These are phyloP conservation scores for Prosopis cineraria DNA, from an alignment of 306 rosid species.

Conservation along the genomic window DNA sequence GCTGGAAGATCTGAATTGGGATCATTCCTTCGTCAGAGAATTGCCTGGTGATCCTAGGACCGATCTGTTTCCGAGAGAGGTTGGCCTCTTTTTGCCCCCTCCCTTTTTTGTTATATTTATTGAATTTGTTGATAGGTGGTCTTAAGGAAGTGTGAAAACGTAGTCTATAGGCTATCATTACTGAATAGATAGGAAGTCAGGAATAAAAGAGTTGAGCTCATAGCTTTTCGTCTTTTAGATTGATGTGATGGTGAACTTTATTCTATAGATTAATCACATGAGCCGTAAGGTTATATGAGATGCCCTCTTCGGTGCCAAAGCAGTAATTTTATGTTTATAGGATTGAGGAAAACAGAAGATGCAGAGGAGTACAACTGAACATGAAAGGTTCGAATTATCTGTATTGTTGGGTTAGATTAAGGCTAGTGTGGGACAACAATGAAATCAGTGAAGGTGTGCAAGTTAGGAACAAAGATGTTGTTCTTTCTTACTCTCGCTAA, in stretches of 20 bases:
- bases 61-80: slow-evolving; percentile 83
- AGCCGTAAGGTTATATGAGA: neutral
- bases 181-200: slow-evolving; percentile 1
- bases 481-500: neutral
- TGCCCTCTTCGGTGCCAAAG: neutral
- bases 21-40: slow-evolving; percentile 69
- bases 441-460: neutral
- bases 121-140: neutral
- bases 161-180: neutral
- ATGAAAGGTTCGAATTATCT: neutral
- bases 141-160: neutral
- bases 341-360: neutral
- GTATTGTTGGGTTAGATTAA: neutral
- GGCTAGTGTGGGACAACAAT: neutral
- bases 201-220: neutral
- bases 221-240: neutral
- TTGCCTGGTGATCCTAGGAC: slow-evolving; percentile 82
- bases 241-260: neutral
- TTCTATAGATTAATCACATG: neutral
- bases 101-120: neutral
- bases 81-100: neutral
- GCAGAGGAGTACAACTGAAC: neutral
- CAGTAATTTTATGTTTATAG: neutral
- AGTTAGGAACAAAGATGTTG: neutral
- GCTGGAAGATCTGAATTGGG: slow-evolving; percentile 93